Evolutionary conservation across 352 stramenopile species (phyloP).

Genomic region (Phytophthora crassamura): DNA sequence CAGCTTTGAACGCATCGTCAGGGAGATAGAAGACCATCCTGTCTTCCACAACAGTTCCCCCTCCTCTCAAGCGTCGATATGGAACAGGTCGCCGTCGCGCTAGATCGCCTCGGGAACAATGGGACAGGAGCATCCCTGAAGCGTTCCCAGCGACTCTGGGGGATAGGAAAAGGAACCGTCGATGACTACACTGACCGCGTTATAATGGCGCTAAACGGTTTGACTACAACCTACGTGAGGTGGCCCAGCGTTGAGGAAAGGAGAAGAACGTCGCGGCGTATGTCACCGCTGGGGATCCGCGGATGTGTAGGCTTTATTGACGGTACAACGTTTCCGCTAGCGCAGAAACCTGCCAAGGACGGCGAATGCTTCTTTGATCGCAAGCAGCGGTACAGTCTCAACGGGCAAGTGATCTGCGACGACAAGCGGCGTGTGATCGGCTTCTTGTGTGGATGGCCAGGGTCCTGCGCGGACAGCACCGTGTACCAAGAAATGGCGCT

Average conservation of each 20-base stretch:
- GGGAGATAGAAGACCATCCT: no score
- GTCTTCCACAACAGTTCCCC: no score
- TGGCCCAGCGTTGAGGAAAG: constrained; percentile 1
- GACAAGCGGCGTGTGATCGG: constrained; percentile 17
- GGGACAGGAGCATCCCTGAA: constrained; percentile 6
- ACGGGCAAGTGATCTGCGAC: constrained; percentile 25
- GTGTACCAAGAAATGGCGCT: constrained; percentile 14
- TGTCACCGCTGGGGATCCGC: not conserved
- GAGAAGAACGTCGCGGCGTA: not conserved
- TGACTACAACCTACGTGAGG: not conserved
- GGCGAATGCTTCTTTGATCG: constrained; percentile 22
- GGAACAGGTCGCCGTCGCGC: no score
- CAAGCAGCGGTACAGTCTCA: constrained; percentile 27
- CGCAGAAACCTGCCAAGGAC: constrained; percentile 22
- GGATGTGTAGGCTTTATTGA: constrained; percentile 28
- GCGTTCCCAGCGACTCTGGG: not conserved
- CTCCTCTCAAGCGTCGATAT: no score
- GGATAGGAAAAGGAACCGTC: constrained; percentile 3
- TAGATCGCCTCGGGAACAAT: constrained; percentile 6
- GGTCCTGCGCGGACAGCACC: no score
- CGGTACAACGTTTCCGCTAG: constrained; percentile 17
- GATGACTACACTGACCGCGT: not conserved
- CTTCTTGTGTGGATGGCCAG: constrained; percentile 20
- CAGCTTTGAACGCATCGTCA: no score
- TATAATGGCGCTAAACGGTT: not conserved